A percentile compares a stretch with the other conserved stretches of the same genome.
Evolutionary conservation across 2,329 filamentous ascomycete genomes (phyloP).

Genomic region (Blastomyces emzantsi): DNA sequence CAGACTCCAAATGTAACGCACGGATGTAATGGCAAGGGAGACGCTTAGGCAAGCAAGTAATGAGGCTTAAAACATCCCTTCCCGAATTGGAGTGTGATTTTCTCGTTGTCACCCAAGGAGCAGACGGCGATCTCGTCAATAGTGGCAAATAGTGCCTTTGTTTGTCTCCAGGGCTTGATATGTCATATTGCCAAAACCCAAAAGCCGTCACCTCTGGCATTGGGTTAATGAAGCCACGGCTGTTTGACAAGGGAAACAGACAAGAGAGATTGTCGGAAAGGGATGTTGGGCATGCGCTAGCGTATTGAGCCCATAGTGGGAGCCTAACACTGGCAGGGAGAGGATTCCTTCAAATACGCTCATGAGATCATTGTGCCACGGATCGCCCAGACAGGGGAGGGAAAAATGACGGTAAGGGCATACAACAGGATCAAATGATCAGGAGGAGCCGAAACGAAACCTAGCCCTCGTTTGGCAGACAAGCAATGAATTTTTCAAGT

Average conservation of each 20-base stretch:
- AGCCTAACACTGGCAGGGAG: background rate
- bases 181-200: background rate
- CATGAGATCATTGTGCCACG: background rate
- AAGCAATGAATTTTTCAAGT: background rate
- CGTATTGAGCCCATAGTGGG: background rate
- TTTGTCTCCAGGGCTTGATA: background rate
- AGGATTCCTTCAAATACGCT: background rate
- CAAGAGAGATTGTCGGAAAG: background rate
- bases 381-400: background rate
- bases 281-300: background rate
- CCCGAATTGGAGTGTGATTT: background rate
- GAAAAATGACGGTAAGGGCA: background rate
- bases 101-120: background rate
- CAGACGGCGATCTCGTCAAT: background rate
- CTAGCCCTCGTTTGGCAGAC: background rate
- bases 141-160: background rate
- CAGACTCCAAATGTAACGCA: background rate
- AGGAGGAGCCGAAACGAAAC: background rate
- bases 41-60: too few relatives aligned
- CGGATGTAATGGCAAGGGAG: background rate
- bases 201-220: background rate
- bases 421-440: background rate
- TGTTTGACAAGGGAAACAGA: background rate
- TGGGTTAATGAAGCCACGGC: background rate
- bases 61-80: background rate